Conservation (phyloP, 768 basidiomycete species). For the Amanita brunnescens region DNA sequence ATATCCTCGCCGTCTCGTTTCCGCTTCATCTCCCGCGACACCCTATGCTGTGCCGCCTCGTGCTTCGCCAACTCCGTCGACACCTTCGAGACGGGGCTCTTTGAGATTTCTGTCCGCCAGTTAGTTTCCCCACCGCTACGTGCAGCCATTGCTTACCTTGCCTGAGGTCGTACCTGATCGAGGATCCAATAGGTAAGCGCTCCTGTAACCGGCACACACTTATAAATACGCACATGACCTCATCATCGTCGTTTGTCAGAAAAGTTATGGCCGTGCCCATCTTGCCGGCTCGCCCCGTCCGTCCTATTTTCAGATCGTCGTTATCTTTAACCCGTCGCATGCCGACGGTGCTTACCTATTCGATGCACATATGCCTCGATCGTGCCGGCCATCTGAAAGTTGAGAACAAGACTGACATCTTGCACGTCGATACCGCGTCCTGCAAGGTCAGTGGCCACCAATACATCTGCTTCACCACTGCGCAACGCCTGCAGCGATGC, state of each 20-base stretch:
- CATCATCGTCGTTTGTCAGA: conserved; percentile 91
- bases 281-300: conserved; percentile 98
- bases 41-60: conserved; percentile 84
- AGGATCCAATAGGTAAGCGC: conserved; percentile 10
- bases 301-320: conserved; percentile 39
- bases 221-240: conserved; percentile 74
- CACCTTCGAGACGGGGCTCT: conserved; percentile 89
- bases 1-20: conserved; percentile 66
- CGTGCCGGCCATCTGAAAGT: conserved; percentile 94
- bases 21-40: conserved; percentile 92
- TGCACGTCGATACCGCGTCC: conserved; percentile 99
- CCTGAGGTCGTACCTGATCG: conserved; percentile 85
- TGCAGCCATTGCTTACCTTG: conserved; percentile 47
- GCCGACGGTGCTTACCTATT: conserved; percentile 55
- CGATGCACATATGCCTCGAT: conserved; percentile 98
- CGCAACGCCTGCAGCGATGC: conserved; percentile 82
- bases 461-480: conserved; percentile 75
- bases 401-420: conserved; percentile 92
- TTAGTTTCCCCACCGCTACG: background rate
- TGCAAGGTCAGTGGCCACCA: conserved; percentile 96
- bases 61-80: conserved; percentile 84
- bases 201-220: conserved; percentile 8
- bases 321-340: background rate
- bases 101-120: conserved; percentile 80
- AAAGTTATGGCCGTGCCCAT: conserved; percentile 91